A percentile compares a stretch with the other conserved stretches of the same genome.
phyloP scores from a whole-genome alignment of 1,139 yeast species.

The Hemisphaericaspora xylofermentans region DNA sequence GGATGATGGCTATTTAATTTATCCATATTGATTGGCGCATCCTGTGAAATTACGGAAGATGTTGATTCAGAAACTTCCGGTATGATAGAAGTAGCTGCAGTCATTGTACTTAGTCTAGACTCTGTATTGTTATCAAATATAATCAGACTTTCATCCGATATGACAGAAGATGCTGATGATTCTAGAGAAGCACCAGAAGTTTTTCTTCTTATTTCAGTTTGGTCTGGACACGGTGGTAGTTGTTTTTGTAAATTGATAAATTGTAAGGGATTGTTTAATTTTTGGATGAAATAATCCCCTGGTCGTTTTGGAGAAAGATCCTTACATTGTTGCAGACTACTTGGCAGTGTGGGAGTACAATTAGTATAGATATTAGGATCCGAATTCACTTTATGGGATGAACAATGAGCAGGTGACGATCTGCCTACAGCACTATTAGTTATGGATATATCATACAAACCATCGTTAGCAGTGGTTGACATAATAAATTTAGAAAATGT shows the following conservation, averaged over 20 bases:
- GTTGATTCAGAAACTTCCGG: constrained; percentile 1
- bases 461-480: background rate
- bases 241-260: constrained; percentile 7
- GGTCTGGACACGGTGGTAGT: constrained; percentile 2
- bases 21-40: background rate
- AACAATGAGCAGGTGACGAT: no score
- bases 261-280: constrained; percentile 20
- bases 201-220: constrained; percentile 22
- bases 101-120: constrained; percentile 41
- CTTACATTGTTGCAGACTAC: background rate
- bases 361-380: background rate
- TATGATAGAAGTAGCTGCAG: constrained; percentile 16
- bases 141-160: constrained; percentile 41
- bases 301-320: constrained; percentile 32
- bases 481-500: background rate
- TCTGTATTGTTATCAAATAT: constrained; percentile 26
- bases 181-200: constrained; percentile 37
- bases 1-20: background rate
- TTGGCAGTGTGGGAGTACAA: background rate
- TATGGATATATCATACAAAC: background rate
- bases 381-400: background rate
- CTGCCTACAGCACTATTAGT: constrained; percentile 2
- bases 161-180: constrained; percentile 31
- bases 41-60: background rate
- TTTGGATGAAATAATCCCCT: constrained; percentile 43